Evolutionary conservation across 2,329 filamentous ascomycete genomes (phyloP), one percentile per base, ranked within the genome.

Genomic region (Diaporthe australafricana): DNA sequence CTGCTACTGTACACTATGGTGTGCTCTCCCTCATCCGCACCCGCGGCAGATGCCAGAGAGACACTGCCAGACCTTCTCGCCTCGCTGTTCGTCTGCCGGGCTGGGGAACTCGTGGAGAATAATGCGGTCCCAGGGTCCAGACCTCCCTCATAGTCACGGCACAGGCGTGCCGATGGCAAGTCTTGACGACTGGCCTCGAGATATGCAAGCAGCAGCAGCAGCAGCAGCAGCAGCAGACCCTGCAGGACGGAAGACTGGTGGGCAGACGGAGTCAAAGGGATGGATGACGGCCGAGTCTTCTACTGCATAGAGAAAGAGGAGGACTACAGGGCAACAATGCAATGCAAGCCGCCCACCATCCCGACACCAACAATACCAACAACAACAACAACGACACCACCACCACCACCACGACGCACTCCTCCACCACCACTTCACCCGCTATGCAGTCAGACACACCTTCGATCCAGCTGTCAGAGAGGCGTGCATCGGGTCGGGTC

Each of bases 401-500:
- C 30, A 55, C 32, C 55, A 50, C 11, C 25, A n/a, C 47, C 38
- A 55, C 27, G n/a, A n/a, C n/a, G n/a, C n/a, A n/a, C n/a, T n/a
- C n/a, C 30, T 52, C 17, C 56, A 42, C 68, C 47, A 50, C 55
- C 25, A 35, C 57, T 30, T 55, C 67, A 55, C 50, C 30, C 50
- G 42, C 32, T 47, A 57, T 53, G 38, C 69, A 56, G 35, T 48
- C 47, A 22, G 45, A 30, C 67, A 40, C 75, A 74, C 72, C 72
- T 73, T 72, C 75, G 75, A 77, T 75, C 74, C 74, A 74, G 70
- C 72, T 71, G 56, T 73, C 70, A 73, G 68, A 73, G 68, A 70
- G 71, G 56, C 71, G 65, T 65, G 62, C 52, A 30, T 71, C 47
- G 57, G 56, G 25, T 56, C 60, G 72, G 50, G 65, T 65, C 75